Conservation (phyloP, 495 filamentous ascomycete species). For the Tetracladium marchalianum region DNA sequence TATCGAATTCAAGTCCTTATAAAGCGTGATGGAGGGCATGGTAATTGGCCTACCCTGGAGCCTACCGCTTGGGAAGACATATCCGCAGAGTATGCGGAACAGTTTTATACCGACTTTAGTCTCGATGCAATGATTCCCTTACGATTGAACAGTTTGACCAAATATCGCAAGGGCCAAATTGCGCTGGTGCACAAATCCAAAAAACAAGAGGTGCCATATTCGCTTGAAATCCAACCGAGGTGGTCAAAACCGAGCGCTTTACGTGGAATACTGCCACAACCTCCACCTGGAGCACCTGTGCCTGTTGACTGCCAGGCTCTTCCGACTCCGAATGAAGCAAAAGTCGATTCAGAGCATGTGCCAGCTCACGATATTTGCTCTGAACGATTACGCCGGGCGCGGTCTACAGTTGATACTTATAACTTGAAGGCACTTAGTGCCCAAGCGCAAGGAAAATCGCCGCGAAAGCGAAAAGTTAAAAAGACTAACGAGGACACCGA, state of each 20-base stretch:
- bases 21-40: conserved; percentile 30
- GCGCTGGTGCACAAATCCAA: too few relatives aligned
- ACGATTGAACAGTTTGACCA: too few relatives aligned
- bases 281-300: too few relatives aligned
- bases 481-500: conserved; percentile 21
- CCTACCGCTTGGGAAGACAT: not conserved
- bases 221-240: too few relatives aligned
- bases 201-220: too few relatives aligned
- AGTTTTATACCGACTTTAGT: not conserved
- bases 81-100: not conserved
- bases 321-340: too few relatives aligned
- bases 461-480: conserved; percentile 28
- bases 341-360: too few relatives aligned
- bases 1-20: conserved; percentile 38
- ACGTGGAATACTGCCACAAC: too few relatives aligned
- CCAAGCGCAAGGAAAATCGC: conserved; percentile 34
- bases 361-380: too few relatives aligned
- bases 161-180: too few relatives aligned
- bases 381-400: conserved; percentile 13
- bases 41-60: conserved; percentile 38
- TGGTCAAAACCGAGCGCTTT: too few relatives aligned
- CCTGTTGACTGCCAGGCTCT: too few relatives aligned
- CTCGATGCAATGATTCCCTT: not conserved
- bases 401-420: conserved; percentile 35
- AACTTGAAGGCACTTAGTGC: conserved; percentile 40